phyloP scores from a whole-genome alignment of 768 basidiomycete species.

The Pisolithus tinctorius region DNA sequence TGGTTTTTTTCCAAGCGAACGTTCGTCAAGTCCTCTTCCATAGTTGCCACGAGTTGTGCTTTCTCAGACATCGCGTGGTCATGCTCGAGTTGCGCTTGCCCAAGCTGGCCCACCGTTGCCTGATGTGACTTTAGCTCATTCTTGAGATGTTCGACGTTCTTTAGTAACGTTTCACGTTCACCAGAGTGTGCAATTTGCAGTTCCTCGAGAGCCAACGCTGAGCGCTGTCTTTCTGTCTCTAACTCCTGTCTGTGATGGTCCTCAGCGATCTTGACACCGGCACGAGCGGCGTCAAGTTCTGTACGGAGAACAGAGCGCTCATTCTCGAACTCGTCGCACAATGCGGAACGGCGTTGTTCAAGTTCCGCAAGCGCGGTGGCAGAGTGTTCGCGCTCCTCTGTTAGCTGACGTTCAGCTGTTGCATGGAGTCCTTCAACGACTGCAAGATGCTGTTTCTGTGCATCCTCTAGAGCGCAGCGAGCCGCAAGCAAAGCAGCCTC shows the following conservation, averaged over 20 bases:
- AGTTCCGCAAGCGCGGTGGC: constrained; percentile 42
- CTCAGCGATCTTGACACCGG: constrained; percentile 25
- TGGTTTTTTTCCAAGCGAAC: constrained; percentile 35
- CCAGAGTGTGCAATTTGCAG: constrained; percentile 11
- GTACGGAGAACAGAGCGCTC: constrained; percentile 32
- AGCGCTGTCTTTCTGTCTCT: constrained; percentile 23
- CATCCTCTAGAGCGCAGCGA: constrained; percentile 32
- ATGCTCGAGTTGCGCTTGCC: constrained; percentile 32
- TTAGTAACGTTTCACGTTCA: constrained; percentile 29
- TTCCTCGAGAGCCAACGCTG: constrained; percentile 13
- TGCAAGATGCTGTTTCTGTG: constrained; percentile 28
- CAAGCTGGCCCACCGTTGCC: constrained; percentile 37
- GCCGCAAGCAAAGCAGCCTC: constrained; percentile 38
- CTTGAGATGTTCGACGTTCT: constrained; percentile 42
- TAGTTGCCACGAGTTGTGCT: constrained; percentile 32
- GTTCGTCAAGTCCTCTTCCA: constrained; percentile 45
- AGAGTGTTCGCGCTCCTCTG: constrained; percentile 43
- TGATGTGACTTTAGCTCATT: constrained; percentile 49
- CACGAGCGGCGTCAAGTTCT: constrained; percentile 58
- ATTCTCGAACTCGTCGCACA: constrained; percentile 35
- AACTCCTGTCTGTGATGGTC: constrained; percentile 13
- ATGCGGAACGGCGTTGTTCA: constrained; percentile 40
- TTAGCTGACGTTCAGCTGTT: constrained; percentile 29
- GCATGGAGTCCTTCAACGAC: constrained; percentile 31
- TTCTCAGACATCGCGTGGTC: constrained; percentile 49